Conservation (phyloP, 192 early-diverging fungal genomes). For the Podila verticillata region DNA sequence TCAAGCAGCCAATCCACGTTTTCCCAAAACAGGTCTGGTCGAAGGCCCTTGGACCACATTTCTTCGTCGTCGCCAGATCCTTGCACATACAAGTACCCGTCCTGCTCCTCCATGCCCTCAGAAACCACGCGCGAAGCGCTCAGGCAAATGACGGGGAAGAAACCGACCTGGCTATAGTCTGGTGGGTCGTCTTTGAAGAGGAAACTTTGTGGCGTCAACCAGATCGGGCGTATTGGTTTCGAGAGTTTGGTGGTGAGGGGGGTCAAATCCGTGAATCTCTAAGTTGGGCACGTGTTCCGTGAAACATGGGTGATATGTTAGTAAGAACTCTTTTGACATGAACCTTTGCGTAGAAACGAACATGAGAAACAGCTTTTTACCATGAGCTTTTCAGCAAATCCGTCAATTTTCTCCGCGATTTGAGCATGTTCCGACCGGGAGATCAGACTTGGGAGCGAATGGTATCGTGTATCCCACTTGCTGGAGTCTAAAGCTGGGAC, state of each 20-base stretch:
- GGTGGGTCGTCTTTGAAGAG: slow-evolving; percentile 52
- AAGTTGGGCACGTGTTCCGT: neutral
- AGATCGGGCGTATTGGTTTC: slow-evolving; percentile 85
- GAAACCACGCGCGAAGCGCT: slow-evolving; percentile 74
- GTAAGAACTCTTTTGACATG: neutral
- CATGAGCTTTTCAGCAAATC: slow-evolving; percentile 68
- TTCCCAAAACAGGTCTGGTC: slow-evolving; percentile 45
- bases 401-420: slow-evolving; percentile 65
- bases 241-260: slow-evolving; percentile 34
- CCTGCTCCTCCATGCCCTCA: slow-evolving; percentile 54
- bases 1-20: slow-evolving; percentile 38
- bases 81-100: slow-evolving; percentile 84
- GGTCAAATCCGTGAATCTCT: slow-evolving; percentile 56
- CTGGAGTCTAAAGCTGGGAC: slow-evolving; percentile 14
- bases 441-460: slow-evolving; percentile 70
- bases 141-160: slow-evolving; percentile 82
- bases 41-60: slow-evolving; percentile 71
- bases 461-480: slow-evolving; percentile 67
- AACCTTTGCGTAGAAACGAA: neutral
- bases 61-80: slow-evolving; percentile 93
- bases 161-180: slow-evolving; percentile 59
- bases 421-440: slow-evolving; percentile 78
- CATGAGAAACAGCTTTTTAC: slow-evolving; percentile 20
- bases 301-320: neutral
- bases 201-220: slow-evolving; percentile 76